Evolutionary conservation across 306 rosid genomes (phyloP), one percentile per base, ranked within the genome.

Genomic region (Glycine latifolia): DNA sequence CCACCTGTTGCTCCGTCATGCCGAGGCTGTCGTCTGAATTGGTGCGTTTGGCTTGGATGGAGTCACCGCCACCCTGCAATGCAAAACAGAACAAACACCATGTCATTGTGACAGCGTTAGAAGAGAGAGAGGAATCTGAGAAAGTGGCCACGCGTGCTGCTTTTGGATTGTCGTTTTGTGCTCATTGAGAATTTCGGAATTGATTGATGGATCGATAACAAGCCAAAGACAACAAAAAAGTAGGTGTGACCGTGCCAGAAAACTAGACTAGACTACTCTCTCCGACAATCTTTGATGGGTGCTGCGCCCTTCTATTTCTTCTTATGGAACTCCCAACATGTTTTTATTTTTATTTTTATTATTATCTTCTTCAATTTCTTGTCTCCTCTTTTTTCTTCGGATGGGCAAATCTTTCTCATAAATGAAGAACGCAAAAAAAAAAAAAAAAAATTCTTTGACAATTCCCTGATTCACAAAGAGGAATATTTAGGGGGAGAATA

Each of bases 1-100:
- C 98, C 78, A 96, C 99, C 41, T 93, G 99, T 67, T 96, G 97
- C 89, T 96, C 98, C 71, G 97, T 92, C 92, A 94, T 88, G 44
- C 87, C 79, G 37, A 96, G 81, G 83, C 83, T 87, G 83, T 93
- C 97, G 88, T 89, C 90, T 91, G 31, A 26, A 73, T 1, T 6
- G 72, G 8, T 43, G 73, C 26, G 85, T 39, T 81, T 88, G 14
- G 85, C 50, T 79, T 91, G 31, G 31, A 26, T 26, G 31, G 2
- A 26, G 31, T 26, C 31, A 26, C 31, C 94, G 1, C 94, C 94
- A 3, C 93, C 97, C 98, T 93, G 81, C 80, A 33, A 13, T 33
- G 39, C 31, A 26, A 26, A 26, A 26, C 31, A 26, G 1, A 26
- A 26, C 31, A 41, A 3, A 35, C 47, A 62, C 3, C 5, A 49